A percentile compares a stretch with the other conserved stretches of the same genome.
Conservation (phyloP, 805 yeast genomes). For the Candida ovalis region DNA sequence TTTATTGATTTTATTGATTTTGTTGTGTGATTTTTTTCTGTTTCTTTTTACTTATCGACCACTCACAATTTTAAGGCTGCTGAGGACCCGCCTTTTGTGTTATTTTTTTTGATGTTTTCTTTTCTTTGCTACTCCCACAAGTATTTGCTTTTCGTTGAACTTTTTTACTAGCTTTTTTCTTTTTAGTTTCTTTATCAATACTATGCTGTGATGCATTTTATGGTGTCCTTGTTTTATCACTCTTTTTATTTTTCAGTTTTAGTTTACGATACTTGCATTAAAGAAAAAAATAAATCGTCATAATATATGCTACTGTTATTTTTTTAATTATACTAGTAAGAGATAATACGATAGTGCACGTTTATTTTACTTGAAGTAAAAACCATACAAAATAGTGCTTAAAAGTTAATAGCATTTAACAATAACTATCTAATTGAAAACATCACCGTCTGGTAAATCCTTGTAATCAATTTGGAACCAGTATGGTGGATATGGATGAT, state of each 20-base stretch:
- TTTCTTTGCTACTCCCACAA: background rate
- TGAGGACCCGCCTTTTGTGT: too few relatives aligned
- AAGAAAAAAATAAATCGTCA: background rate
- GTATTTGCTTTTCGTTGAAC: background rate
- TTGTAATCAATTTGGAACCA: constrained; percentile 12
- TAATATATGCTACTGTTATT: too few relatives aligned
- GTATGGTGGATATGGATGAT: constrained; percentile 17
- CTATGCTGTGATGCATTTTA: background rate
- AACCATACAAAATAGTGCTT: too few relatives aligned
- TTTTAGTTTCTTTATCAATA: background rate
- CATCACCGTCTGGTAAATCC: constrained; percentile 3
- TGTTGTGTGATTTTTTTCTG: background rate
- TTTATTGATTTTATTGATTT: background rate
- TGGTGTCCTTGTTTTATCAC: background rate
- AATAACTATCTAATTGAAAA: background rate
- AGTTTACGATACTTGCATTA: background rate
- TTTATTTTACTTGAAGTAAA: too few relatives aligned
- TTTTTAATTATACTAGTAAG: too few relatives aligned
- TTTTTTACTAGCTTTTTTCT: background rate
- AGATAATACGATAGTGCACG: too few relatives aligned
- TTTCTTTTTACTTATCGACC: background rate
- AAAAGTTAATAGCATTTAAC: too few relatives aligned
- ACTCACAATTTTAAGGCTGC: too few relatives aligned
- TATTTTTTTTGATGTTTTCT: background rate
- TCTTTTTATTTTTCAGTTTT: background rate